phyloP scores from a whole-genome alignment of 179 eudicot genomes.

The Monotropa hypopitys region DNA sequence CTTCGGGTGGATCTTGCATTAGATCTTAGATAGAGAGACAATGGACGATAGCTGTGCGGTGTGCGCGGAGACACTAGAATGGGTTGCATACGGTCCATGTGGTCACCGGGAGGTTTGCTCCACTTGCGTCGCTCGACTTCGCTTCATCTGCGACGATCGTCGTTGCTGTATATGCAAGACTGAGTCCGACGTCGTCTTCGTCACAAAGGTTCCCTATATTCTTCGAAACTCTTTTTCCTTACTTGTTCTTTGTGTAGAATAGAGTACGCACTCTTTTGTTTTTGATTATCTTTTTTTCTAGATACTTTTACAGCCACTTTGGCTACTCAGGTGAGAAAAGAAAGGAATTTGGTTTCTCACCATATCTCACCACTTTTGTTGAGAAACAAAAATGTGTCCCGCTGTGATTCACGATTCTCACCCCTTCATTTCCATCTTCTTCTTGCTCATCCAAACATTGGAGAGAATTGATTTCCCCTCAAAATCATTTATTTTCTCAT shows the following conservation, averaged over 20 bases:
- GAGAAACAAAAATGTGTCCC: no score
- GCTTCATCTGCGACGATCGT: conserved; percentile 77
- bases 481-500: no score
- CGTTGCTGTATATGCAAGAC: conserved; percentile 86
- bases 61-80: conserved; percentile 77
- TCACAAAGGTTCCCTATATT: conserved; percentile 54
- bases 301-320: no score
- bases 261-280: no score
- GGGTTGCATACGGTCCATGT: conserved; percentile 91
- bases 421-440: no score
- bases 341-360: no score
- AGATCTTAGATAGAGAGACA: neutral
- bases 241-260: neutral
- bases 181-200: conserved; percentile 44
- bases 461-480: no score
- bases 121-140: conserved; percentile 86
- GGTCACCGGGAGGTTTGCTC: conserved; percentile 93
- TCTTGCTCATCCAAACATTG: no score
- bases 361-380: no score
- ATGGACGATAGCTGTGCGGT: conserved; percentile 98
- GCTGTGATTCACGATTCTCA: no score
- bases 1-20: neutral
- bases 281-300: no score
- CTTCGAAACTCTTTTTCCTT: neutral
- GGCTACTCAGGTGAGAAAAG: no score